Evolutionary conservation across 2,329 filamentous ascomycete genomes (phyloP).

Genomic region (Fusarium sp.): DNA sequence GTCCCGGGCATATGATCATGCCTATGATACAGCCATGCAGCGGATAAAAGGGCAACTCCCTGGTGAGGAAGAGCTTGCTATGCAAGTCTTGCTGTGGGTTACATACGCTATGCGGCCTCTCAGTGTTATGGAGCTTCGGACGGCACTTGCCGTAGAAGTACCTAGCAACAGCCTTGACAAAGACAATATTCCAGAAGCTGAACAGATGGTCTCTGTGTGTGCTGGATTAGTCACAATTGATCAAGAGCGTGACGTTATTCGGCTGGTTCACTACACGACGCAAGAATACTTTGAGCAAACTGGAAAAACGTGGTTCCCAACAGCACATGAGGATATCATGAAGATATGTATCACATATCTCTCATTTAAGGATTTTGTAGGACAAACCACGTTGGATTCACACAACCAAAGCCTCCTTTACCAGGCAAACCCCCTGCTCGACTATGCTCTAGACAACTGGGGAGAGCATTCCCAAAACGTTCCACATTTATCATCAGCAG

Average conservation of each 20-base stretch:
- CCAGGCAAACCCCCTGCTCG: no score
- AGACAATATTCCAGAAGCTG: slow-evolving; percentile 52
- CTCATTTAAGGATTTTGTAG: no score
- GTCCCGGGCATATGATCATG: slow-evolving; percentile 16
- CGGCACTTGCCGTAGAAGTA: slow-evolving; percentile 58
- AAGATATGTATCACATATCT: no score
- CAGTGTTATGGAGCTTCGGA: slow-evolving; percentile 54
- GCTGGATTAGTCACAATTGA: slow-evolving; percentile 60
- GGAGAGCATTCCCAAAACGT: no score
- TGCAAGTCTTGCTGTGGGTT: slow-evolving; percentile 58
- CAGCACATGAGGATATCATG: no score
- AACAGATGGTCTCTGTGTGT: slow-evolving; percentile 56
- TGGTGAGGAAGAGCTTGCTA: slow-evolving; percentile 53
- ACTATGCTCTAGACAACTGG: no score
- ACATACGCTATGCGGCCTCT: slow-evolving; percentile 55
- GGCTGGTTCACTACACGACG: slow-evolving; percentile 61
- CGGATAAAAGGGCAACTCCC: slow-evolving; percentile 57
- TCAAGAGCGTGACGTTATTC: slow-evolving; percentile 54
- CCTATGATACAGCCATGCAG: slow-evolving; percentile 60
- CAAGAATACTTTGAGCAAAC: slow-evolving; percentile 57
- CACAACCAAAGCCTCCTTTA: no score
- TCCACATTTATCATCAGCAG: no score
- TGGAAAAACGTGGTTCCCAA: no score
- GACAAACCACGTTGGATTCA: no score
- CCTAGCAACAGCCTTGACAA: slow-evolving; percentile 49